A percentile compares a stretch with the other conserved stretches of the same genome.
Conservation (phyloP, 768 basidiomycete genomes). For the Hemileccinum rubropunctum region DNA sequence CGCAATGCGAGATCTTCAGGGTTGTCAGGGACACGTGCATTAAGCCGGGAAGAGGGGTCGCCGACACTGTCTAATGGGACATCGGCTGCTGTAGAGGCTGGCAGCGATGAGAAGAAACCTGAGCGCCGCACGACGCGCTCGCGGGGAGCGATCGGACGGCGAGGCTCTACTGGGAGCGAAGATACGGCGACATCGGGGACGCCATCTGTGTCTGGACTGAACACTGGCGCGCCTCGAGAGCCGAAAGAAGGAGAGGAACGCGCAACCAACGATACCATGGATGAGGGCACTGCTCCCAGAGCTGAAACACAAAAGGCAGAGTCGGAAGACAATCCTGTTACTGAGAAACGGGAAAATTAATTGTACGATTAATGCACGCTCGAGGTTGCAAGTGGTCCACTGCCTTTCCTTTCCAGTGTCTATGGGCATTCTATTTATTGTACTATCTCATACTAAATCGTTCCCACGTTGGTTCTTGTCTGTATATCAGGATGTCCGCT, state of each 20-base stretch:
- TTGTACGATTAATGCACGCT: background rate
- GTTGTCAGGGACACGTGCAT: conserved; percentile 16
- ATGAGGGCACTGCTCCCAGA: conserved; percentile 1
- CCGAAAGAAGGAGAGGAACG: conserved; percentile 13
- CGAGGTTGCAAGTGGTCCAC: too few relatives aligned
- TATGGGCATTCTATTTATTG: too few relatives aligned
- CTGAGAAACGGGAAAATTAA: conserved; percentile 4
- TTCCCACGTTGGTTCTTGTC: too few relatives aligned
- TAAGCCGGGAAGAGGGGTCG: conserved; percentile 42
- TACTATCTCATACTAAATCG: too few relatives aligned
- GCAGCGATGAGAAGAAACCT: conserved; percentile 22
- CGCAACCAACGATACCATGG: background rate
- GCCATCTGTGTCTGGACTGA: conserved; percentile 30
- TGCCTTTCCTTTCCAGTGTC: too few relatives aligned
- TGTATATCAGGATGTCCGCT: too few relatives aligned
- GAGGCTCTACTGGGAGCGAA: conserved; percentile 54
- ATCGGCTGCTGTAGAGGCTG: conserved; percentile 19
- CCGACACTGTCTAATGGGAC: conserved; percentile 34
- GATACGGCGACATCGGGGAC: conserved; percentile 38
- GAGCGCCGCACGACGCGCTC: conserved; percentile 51
- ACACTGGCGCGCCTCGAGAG: conserved; percentile 11
- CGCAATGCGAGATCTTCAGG: conserved; percentile 47
- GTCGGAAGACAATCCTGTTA: background rate
- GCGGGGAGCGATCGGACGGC: conserved; percentile 38
- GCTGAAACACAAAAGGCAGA: conserved; percentile 7